Base-by-base conservation (phyloP, 2,329 filamentous ascomycete genomes). In the Biscogniauxia marginata region DNA sequence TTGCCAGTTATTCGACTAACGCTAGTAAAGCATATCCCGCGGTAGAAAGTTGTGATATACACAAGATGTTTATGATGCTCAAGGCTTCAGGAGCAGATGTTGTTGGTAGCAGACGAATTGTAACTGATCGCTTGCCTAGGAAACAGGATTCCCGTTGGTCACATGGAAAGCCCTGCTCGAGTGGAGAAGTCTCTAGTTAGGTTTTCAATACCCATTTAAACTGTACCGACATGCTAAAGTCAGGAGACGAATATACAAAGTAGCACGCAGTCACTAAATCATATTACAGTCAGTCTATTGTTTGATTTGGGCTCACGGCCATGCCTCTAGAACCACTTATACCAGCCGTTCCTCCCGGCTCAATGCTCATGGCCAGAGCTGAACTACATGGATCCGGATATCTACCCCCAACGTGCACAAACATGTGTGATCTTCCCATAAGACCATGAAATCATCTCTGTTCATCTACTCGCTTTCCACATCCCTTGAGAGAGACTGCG, bases 341-440 rank as follows among this genome's bases (percentile, higher is more conserved):
- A 55, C 56, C 57, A 63, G 65, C 59, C 60, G 51, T 49, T 53
- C 55, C 30, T 52, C 56, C 18, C 25, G 45, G 48, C 46, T 46
- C 44, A 30, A 61, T 53, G 56, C 50, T 55, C 50, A 53, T 52
- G 54, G 55, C 56, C 54, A 59, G 57, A 55, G 54, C 53, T 61
- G 59, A 52, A 54, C 49, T 54, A 62, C 55, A 56, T 60, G 55
- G 52, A 66, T 64, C 61, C 55, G 52, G 64, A 61, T 59, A 59
- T 66, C 60, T 65, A 65, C 61, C 50, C 49, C 60, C 59, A 65
- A 60, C 62, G 57, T 65, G 65, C 66, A 67, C 56, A 51, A 54
- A 48, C 43, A 54, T 46, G 54, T 52, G 46, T 43, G 18, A 52
- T 30, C 49, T 39, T 45, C 57, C 48, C 53, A 46, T 52, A 56